A percentile compares a stretch with the other conserved stretches of the same genome.
Evolutionary conservation across 2,329 filamentous ascomycete species (phyloP).

Genomic region (Aspergillus flavus): DNA sequence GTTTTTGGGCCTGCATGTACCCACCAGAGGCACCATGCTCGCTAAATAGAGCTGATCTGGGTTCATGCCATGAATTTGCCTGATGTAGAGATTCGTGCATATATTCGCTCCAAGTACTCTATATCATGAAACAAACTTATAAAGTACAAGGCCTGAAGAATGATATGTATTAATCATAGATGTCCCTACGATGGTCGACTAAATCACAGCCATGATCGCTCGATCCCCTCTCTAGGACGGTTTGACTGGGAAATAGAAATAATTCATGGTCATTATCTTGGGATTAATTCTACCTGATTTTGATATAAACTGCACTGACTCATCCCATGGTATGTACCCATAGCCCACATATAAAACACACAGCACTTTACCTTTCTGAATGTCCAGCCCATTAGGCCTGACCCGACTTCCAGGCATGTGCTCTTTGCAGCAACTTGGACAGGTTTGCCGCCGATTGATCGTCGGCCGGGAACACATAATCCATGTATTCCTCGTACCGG

Average conservation of each 20-base stretch:
- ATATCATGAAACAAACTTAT: too few species aligned
- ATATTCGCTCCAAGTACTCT: too few species aligned
- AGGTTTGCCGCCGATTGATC: slow-evolving; percentile 83
- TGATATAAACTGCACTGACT: background rate
- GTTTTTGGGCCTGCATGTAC: too few species aligned
- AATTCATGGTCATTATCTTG: background rate
- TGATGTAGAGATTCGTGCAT: too few species aligned
- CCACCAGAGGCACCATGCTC: too few species aligned
- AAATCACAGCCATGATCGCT: too few species aligned
- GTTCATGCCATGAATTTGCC: too few species aligned
- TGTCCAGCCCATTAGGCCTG: background rate
- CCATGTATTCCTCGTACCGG: slow-evolving; percentile 93
- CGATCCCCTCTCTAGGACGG: background rate
- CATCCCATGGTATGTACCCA: background rate
- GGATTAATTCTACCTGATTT: background rate
- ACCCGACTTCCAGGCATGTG: slow-evolving; percentile 80
- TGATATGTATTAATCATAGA: too few species aligned
- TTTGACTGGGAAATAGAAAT: background rate
- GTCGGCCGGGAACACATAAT: slow-evolving; percentile 96
- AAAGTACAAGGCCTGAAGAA: too few species aligned
- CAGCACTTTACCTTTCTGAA: background rate
- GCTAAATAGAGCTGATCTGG: too few species aligned
- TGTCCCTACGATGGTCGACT: too few species aligned
- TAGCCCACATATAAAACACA: background rate
- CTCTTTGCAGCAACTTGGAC: slow-evolving; percentile 80